phyloP scores from a whole-genome alignment of 1,284 basidiomycete genomes.

The Athelia sp. region DNA sequence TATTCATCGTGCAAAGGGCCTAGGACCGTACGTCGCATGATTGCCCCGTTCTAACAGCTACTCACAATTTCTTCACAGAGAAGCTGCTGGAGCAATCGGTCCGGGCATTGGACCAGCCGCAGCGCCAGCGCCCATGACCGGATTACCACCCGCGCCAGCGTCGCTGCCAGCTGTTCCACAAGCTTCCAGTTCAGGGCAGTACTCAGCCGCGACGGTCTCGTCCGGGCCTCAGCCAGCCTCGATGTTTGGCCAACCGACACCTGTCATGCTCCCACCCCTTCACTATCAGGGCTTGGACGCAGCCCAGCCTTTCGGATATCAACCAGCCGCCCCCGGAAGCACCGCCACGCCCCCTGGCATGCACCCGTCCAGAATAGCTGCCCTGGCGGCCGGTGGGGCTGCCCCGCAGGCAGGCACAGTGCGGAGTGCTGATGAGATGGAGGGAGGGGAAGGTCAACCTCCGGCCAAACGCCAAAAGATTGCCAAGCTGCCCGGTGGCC shows the following conservation, averaged over 20 bases:
- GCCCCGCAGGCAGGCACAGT: constrained; percentile 58
- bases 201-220: constrained; percentile 71
- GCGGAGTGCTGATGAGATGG: constrained; percentile 76
- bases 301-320: constrained; percentile 73
- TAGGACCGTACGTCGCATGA: constrained; percentile 60
- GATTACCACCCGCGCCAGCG: constrained; percentile 58
- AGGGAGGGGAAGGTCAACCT: constrained; percentile 59
- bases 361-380: constrained; percentile 48
- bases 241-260: constrained; percentile 51
- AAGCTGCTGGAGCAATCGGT: constrained; percentile 71
- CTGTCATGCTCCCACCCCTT: constrained; percentile 77
- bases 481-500: constrained; percentile 75
- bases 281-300: constrained; percentile 78
- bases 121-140: constrained; percentile 57
- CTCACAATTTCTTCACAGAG: constrained; percentile 32
- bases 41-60: constrained; percentile 5
- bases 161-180: constrained; percentile 64
- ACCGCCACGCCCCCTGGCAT: constrained; percentile 29
- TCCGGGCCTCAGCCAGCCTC: constrained; percentile 80
- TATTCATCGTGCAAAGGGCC: constrained; percentile 85
- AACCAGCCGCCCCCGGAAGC: constrained; percentile 45
- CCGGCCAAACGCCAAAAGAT: constrained; percentile 81
- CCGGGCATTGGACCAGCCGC: constrained; percentile 80
- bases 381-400: constrained; percentile 31
- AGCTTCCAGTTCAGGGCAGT: constrained; percentile 40